Base-by-base conservation (phyloP, 805 yeast genomes). In the Candida silvicultrix region DNA sequence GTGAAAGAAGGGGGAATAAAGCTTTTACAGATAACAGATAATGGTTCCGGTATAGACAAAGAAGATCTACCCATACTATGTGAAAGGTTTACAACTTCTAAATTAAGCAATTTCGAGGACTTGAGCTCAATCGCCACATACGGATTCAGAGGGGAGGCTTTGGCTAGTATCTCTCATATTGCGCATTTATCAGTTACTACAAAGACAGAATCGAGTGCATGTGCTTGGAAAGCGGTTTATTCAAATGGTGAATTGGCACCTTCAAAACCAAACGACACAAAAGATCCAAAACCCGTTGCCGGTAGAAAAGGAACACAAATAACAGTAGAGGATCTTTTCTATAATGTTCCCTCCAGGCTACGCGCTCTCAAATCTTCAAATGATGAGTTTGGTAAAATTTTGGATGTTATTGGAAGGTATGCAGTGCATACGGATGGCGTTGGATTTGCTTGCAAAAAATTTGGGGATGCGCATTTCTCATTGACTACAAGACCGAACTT, bases 61-160 rank as follows among this genome's bases (percentile, higher is more conserved):
- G 85, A 76, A 0, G 98, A 94, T 58, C 61, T 94, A 39, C 74
- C 79, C 0, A 71, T 94, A 5, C 71, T 94, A n/a, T 94, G 98
- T 61, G 86, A 87, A 59, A 68, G 99, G 22, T 92, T 89, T 66
- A 87, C 98, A 20, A 94, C 99, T 0, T 89, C 97, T 0, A 94
- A 94, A 63, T 65, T 94, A 21, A 50, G 65, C 1, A 71, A 66
- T 9, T 92, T 85, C 60, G 92, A 86, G 43, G 99, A 94, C 61
- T 72, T 94, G 47, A 68, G 70, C 42, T 62, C 73, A 4, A 77
- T 94, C 21, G 68, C 76, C 20, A 90, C 98, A 0, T 89, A 89
- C 62, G 99, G 99, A 5, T 94, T 94, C 62, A 73, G 99, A 45
- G 99, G 99, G 15, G 99, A 94, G 64, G 99, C 99, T 0, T 69